Evolutionary conservation across 2,329 filamentous ascomycete genomes (phyloP).

Genomic region (Penicillium thymicola): DNA sequence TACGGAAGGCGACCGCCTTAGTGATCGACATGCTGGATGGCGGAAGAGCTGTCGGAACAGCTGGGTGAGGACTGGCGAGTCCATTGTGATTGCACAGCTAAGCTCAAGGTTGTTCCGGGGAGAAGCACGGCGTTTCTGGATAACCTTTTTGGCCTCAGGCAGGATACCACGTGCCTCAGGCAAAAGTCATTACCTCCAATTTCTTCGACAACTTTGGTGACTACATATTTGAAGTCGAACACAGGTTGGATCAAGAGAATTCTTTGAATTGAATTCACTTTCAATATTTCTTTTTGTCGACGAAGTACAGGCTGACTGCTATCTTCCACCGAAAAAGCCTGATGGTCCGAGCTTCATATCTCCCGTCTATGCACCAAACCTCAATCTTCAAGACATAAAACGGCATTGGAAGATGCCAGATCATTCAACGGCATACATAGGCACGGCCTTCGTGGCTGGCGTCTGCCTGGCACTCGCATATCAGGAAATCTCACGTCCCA

Average conservation of each 20-base stretch:
- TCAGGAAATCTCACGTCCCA: constrained; percentile 74
- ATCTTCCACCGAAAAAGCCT: constrained; percentile 5
- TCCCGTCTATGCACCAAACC: constrained; percentile 9
- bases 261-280: background rate
- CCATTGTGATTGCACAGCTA: constrained; percentile 55
- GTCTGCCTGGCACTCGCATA: constrained; percentile 71
- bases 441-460: constrained; percentile 72
- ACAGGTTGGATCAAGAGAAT: too few relatives aligned
- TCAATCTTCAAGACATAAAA: constrained; percentile 10
- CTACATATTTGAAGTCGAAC: background rate
- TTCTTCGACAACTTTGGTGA: background rate
- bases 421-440: constrained; percentile 53
- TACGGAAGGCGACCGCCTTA: constrained; percentile 39
- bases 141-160: constrained; percentile 12
- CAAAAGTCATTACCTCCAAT: background rate
- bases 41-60: constrained; percentile 84
- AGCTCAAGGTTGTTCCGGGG: constrained; percentile 5
- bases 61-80: constrained; percentile 72
- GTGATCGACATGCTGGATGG: constrained; percentile 63
- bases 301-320: background rate
- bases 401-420: constrained; percentile 30
- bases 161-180: constrained; percentile 4
- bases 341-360: constrained; percentile 41
- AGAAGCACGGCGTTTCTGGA: constrained; percentile 12
- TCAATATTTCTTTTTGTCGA: background rate